Evolutionary conservation across 2,329 filamentous ascomycete genomes (phyloP).

Genomic region (Pyrenophora tritici-repentis): DNA sequence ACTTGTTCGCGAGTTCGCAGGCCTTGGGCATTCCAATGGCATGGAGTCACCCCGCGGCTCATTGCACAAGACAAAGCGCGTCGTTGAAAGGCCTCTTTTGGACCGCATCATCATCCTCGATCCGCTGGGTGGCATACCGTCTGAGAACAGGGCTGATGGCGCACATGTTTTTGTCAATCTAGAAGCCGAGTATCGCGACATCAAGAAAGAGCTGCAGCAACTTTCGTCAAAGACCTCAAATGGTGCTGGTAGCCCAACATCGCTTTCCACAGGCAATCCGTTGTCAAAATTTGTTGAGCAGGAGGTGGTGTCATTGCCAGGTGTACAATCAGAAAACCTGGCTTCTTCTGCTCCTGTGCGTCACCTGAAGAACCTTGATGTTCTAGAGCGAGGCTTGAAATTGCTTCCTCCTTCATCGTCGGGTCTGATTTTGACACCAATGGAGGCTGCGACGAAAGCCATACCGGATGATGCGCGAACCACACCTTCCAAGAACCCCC

Average conservation of each 20-base stretch:
- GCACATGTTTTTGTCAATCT: constrained; percentile 90
- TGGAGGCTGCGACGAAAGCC: constrained; percentile 70
- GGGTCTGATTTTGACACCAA: constrained; percentile 83
- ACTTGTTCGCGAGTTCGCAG: constrained; percentile 75
- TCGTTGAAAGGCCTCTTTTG: constrained; percentile 54
- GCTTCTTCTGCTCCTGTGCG: constrained; percentile 30
- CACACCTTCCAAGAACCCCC: constrained; percentile 72
- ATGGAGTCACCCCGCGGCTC: constrained; percentile 12
- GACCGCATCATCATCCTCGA: constrained; percentile 91
- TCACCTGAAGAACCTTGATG: constrained; percentile 72
- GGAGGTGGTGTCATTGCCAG: constrained; percentile 25
- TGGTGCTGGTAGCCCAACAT: constrained; percentile 12
- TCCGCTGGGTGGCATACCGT: constrained; percentile 82
- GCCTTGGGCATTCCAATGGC: constrained; percentile 52
- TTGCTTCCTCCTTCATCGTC: constrained; percentile 84
- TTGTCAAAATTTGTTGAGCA: constrained; percentile 51
- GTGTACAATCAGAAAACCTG: constrained; percentile 23
- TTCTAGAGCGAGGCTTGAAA: constrained; percentile 72
- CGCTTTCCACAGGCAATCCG: constrained; percentile 48
- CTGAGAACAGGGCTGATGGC: constrained; percentile 60
- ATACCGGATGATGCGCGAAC: constrained; percentile 56
- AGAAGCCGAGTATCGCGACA: constrained; percentile 80
- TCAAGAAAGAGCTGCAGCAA: constrained; percentile 64
- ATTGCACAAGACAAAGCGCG: constrained; percentile 25
- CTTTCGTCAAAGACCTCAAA: constrained; percentile 19